Percentiles rank a stretch among this genome's conserved stretches.
phyloP scores from a whole-genome alignment of 1,284 basidiomycete species.

The Cryptococcus neoformans region DNA sequence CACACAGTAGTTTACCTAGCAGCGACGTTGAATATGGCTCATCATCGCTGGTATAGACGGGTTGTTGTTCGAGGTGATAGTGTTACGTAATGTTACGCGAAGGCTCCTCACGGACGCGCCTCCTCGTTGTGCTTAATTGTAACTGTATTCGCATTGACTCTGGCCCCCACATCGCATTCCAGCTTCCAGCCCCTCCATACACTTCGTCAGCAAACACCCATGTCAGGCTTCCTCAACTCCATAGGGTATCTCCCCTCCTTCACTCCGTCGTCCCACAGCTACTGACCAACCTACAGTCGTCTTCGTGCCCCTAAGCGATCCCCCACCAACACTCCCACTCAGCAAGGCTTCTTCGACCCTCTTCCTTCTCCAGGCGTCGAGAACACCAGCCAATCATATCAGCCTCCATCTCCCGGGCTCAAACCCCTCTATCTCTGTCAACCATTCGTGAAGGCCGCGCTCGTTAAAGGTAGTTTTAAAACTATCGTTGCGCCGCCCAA shows the following conservation, averaged over 20 bases:
- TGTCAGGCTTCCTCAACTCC: slow-evolving; percentile 48
- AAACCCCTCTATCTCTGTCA: slow-evolving; percentile 82
- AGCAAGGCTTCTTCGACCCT: slow-evolving; percentile 39
- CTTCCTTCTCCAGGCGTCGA: slow-evolving; percentile 40
- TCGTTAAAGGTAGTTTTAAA: slow-evolving; percentile 98
- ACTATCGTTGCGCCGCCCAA: slow-evolving; percentile 97
- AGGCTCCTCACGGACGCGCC: too few relatives aligned
- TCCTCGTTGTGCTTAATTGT: too few relatives aligned
- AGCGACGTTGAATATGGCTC: too few relatives aligned
- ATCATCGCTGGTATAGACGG: too few relatives aligned
- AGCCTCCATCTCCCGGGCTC: slow-evolving; percentile 15
- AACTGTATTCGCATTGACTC: too few relatives aligned
- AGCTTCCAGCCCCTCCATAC: not conserved
- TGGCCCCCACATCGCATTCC: too few relatives aligned
- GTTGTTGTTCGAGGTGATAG: too few relatives aligned
- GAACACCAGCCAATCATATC: slow-evolving; percentile 18
- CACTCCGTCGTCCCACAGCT: not conserved
- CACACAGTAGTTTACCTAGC: too few relatives aligned
- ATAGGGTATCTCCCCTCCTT: slow-evolving; percentile 33
- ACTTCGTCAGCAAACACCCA: slow-evolving; percentile 8
- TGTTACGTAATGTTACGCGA: too few relatives aligned
- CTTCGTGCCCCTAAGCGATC: slow-evolving; percentile 47
- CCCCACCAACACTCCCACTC: slow-evolving; percentile 24
- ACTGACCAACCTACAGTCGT: slow-evolving; percentile 25
- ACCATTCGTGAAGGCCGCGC: slow-evolving; percentile 92